phyloP scores from a whole-genome alignment of 73 alveolate genomes.

The Paramecium biaurelia region DNA sequence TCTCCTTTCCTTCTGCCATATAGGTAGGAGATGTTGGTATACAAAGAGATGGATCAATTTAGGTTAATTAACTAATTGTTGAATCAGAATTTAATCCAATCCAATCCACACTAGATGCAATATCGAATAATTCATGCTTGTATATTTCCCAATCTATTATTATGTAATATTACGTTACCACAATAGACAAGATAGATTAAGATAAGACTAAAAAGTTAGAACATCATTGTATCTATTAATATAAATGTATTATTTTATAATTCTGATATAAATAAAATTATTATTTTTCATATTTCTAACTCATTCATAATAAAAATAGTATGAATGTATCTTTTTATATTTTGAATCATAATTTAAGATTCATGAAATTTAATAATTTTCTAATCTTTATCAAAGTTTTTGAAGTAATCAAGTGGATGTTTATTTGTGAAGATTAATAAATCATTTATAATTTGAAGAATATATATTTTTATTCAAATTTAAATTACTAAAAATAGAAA shows the following conservation, averaged over 20 bases:
- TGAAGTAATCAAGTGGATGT: no score
- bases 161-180: background rate
- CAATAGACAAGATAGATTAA: background rate
- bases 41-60: background rate
- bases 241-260: no score
- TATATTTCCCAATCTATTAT: background rate
- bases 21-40: background rate
- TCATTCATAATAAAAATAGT: no score
- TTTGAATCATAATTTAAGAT: no score
- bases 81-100: background rate
- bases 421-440: no score
- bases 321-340: no score
- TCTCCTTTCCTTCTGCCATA: background rate
- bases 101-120: background rate
- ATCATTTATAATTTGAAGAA: no score
- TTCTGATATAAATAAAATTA: background rate
- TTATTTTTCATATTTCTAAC: no score
- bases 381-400: no score
- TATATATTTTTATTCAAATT: no score
- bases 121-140: background rate
- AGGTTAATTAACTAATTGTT: background rate
- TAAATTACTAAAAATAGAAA: no score
- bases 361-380: no score
- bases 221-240: background rate
- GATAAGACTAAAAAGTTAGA: background rate